Base-by-base conservation (phyloP, 176 grass and related monocot species). In the Carex pumila region DNA sequence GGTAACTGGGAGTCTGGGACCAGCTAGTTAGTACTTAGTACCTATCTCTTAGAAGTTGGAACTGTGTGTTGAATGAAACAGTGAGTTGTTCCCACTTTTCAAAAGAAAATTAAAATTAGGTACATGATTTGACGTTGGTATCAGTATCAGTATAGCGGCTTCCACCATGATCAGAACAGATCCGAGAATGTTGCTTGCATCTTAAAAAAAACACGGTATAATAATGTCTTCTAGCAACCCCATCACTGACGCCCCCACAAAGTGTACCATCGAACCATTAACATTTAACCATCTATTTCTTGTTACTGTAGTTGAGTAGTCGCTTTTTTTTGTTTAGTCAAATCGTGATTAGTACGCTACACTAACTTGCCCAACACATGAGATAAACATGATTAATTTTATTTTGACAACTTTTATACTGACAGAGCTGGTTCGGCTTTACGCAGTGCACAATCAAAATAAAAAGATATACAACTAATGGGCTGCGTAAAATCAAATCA, bases 171-270 rank as follows among this genome's bases (percentile, higher is more conserved):
- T 25, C 1, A 8, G 52, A 74, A 74, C 9, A 74, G 11, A 74
- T 74, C 71, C 47, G 2, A 13, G 71, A 74, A 74, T 74, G 71
- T 74, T 74, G 45, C 71, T 74, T 74, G 19, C 41, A 74, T 74
- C 71, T 74, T 29, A 74, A 74, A 30, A 29, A 74, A 74, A 41
- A 34, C 71, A 74, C 11, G 71, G 45, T 53, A 74, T 53, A 53
- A 74, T 74, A 12, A 73, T 73, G 70, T 1, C 45, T 53, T 74
- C 25, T 29, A 29, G 71, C 45, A n/a, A 25, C 45, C 4, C 21
- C 17, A 53, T 74, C 71, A 17, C 65, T 68, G 4, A 6, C 15
- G 14, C 14, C 66, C 70, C 70, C 69, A 73, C 70, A 73, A 49
- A 49, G 3, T 49, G n/a, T 25, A 22, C n/a, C 31, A 25, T 25